Base-by-base conservation (phyloP, 2,329 filamentous ascomycete species). In the Ramularia endophylla region DNA sequence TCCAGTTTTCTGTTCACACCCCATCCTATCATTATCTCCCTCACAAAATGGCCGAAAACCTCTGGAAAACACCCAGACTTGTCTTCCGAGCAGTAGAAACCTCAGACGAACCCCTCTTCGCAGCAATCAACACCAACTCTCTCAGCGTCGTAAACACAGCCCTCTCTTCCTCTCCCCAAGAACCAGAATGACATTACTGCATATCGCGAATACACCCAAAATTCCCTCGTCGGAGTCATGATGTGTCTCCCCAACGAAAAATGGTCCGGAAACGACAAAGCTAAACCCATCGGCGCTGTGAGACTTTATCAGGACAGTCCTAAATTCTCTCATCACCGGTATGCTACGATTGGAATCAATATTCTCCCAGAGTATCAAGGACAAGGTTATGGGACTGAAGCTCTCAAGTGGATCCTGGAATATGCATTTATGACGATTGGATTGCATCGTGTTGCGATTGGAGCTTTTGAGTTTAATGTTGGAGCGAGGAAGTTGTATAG, bases 381-480 rank as follows among this genome's bases (percentile, higher is more conserved):
- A 0, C 46, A 61, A 16, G 70, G 72, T 0, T 74, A 74, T 43
- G 72, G 73, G 0, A 54, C 50, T 7, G 72, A 75, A 48, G 67
- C 68, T 0, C 69, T 75, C 28, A 57, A 59, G 19, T 76, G 71
- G 71, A 61, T 57, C 0, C 48, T 73, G 11, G 64, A 70, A 20
- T 75, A 70, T 64, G 66, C 67, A 0, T 75, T 75, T 41, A 48
- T 56, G 7, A 58, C 58, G 9, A 69, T 63, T 0, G 68, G 66
- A 0, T 48, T 72, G 54, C 71, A 75, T 46, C 56, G 67, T 6
- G 65, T 75, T 12, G 54, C 50, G 3, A 62, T 75, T 8, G 46
- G 55, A 8, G 64, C 65, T 0, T 63, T 68, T 25, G 62, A 54
- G 16, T 75, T 63, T 39, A 76, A 75, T 36, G 53, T 57, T 18